These are phyloP conservation scores for Plasmodium knowlesi DNA, from an alignment of 169 alveolate species.

Conservation along the genomic window DNA sequence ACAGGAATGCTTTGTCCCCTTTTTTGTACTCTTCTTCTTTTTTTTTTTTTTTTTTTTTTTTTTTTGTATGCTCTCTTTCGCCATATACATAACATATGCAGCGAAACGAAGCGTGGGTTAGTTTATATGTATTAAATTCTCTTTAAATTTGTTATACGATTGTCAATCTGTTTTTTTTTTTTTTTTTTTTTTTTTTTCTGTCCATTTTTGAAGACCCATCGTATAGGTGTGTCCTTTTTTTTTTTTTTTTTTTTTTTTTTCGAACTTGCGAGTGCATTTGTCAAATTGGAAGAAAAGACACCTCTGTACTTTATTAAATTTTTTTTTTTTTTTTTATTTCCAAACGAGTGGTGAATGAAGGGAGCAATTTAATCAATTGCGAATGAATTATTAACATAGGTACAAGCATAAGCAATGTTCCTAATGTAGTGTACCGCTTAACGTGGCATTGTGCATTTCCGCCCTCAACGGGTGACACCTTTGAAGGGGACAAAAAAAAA, in stretches of 20 bases:
- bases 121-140: not conserved
- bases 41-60: not conserved
- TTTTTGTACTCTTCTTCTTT: not conserved
- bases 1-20: not conserved
- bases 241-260: constrained; percentile 5
- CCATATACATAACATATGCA: not conserved
- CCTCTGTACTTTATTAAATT: not conserved
- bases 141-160: not conserved
- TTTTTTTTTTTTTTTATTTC: not conserved
- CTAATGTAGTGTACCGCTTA: not conserved
- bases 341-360: not conserved
- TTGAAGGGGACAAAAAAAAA: not conserved
- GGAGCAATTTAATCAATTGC: not conserved
- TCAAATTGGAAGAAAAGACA: not conserved
- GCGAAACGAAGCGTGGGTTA: not conserved
- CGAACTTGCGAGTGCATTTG: constrained; percentile 8
- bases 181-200: not conserved
- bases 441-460: not conserved
- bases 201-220: not conserved
- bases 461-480: not conserved
- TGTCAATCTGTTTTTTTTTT: not conserved
- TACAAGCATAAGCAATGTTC: not conserved
- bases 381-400: not conserved
- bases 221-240: not conserved
- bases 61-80: not conserved